These are phyloP conservation scores for Bjerkandera adusta DNA, from an alignment of 1,284 basidiomycete genomes.

Conservation along the genomic window DNA sequence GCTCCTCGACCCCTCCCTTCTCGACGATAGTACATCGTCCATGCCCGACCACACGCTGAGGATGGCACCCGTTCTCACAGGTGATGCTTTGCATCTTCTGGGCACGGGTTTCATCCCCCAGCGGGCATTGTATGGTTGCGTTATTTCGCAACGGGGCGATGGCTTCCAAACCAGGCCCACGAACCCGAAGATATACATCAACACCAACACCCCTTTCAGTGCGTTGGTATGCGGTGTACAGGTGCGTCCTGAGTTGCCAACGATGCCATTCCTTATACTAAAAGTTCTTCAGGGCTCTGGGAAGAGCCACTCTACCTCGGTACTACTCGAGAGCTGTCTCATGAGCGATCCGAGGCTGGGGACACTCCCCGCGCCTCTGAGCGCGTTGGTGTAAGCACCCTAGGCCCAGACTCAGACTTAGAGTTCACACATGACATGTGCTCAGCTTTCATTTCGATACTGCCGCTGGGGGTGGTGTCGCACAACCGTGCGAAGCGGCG, in stretches of 20 bases:
- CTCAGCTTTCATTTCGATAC: conserved; percentile 21
- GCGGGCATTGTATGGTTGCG: conserved; percentile 15
- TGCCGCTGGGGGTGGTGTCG: conserved; percentile 17
- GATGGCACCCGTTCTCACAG: conserved; percentile 10
- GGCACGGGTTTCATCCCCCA: conserved; percentile 10
- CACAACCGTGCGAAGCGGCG: conserved; percentile 23
- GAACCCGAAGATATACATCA: conserved; percentile 20
- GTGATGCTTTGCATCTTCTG: conserved; percentile 1
- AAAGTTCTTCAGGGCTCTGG: conserved; percentile 27
- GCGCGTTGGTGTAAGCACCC: conserved; percentile 23
- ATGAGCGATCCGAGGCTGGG: conserved; percentile 25
- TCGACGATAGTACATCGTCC: not conserved
- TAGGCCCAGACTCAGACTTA: not conserved
- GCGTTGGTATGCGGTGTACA: conserved; percentile 28
- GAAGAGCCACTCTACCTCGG: conserved; percentile 30
- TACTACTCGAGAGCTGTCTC: conserved; percentile 29
- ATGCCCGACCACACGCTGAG: not conserved
- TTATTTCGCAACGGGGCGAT: conserved; percentile 10
- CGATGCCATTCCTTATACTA: too few species aligned
- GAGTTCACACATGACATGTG: not conserved
- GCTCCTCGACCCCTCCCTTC: not conserved
- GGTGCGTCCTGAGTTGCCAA: conserved; percentile 3
- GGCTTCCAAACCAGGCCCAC: not conserved
- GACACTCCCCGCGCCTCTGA: conserved; percentile 24
- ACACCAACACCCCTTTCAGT: conserved; percentile 24